Conservation (phyloP, 441 rosid genomes). For the Aleurites moluccanus region DNA sequence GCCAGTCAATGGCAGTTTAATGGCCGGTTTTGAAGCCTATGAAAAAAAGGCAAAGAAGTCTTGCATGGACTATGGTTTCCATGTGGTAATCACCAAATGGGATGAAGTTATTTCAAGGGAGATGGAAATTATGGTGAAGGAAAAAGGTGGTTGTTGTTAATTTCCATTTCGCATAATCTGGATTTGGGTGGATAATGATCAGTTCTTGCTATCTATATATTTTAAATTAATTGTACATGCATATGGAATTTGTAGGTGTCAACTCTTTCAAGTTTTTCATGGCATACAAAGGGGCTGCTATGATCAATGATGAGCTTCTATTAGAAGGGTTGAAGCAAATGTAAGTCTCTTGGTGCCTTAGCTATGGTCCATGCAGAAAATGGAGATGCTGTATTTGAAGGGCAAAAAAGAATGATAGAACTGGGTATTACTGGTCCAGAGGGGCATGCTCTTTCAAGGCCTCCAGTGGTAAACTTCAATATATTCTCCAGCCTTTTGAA, state of each 20-base stretch:
- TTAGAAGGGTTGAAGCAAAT: conserved; percentile 74
- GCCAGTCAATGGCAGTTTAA: conserved; percentile 76
- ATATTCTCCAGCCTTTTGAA: not conserved
- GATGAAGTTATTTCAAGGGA: conserved; percentile 76
- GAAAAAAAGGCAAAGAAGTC: conserved; percentile 64
- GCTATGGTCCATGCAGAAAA: conserved; percentile 99
- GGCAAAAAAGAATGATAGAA: conserved; percentile 87
- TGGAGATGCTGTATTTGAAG: conserved; percentile 96
- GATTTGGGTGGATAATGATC: conserved; percentile 11
- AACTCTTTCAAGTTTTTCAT: conserved; percentile 97
- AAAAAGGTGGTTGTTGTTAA: conserved; percentile 54
- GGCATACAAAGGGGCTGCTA: conserved; percentile 85
- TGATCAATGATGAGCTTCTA: conserved; percentile 84
- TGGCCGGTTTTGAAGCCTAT: conserved; percentile 72
- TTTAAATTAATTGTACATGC: not conserved
- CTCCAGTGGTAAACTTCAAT: conserved; percentile 64
- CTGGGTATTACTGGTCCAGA: conserved; percentile 96
- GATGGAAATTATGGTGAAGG: conserved; percentile 86
- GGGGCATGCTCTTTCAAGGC: conserved; percentile 97
- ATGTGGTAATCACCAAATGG: conserved; percentile 93
- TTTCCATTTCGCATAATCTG: conserved; percentile 14
- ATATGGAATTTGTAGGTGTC: conserved; percentile 54
- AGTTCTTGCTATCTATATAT: not conserved
- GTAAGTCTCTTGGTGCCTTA: conserved; percentile 94
- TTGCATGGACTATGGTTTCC: conserved; percentile 98